Conservation (phyloP, 148 eudicot species). For the Camellia sinensis region DNA sequence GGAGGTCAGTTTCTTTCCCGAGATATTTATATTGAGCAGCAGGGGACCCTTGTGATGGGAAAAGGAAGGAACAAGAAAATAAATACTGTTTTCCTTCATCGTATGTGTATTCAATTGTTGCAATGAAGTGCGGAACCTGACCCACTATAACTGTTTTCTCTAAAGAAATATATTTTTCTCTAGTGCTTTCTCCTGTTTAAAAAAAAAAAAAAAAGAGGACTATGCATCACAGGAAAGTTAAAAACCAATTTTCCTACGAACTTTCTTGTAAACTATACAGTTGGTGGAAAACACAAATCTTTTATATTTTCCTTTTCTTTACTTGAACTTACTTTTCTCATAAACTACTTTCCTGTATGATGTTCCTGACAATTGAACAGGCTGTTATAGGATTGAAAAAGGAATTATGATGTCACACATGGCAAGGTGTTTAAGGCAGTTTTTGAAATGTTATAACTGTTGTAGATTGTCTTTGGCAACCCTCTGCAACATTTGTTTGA, state of each 20-base stretch:
- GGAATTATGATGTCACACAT: not conserved
- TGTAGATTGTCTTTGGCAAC: not conserved
- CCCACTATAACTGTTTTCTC: not conserved
- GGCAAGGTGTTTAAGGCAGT: not conserved
- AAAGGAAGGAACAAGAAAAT: not conserved
- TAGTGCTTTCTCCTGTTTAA: not conserved
- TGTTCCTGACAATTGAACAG: not conserved
- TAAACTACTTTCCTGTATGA: not conserved
- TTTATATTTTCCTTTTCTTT: not conserved
- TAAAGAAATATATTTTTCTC: not conserved
- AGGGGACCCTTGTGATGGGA: not conserved
- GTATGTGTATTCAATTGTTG: not conserved
- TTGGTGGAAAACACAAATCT: not conserved
- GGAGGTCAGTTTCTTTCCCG: constrained; percentile 61
- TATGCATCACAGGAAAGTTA: not conserved
- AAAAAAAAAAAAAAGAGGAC: not conserved
- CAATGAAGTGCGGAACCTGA: not conserved
- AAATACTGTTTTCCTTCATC: not conserved
- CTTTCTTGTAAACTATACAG: not conserved
- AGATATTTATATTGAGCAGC: constrained; percentile 6
- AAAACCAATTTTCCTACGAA: not conserved
- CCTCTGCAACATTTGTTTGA: not conserved
- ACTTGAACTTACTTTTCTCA: not conserved
- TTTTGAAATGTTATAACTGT: not conserved
- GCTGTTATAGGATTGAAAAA: not conserved